Conservation (phyloP, 2,329 filamentous ascomycete genomes). For the Zymoseptoria crescenta region DNA sequence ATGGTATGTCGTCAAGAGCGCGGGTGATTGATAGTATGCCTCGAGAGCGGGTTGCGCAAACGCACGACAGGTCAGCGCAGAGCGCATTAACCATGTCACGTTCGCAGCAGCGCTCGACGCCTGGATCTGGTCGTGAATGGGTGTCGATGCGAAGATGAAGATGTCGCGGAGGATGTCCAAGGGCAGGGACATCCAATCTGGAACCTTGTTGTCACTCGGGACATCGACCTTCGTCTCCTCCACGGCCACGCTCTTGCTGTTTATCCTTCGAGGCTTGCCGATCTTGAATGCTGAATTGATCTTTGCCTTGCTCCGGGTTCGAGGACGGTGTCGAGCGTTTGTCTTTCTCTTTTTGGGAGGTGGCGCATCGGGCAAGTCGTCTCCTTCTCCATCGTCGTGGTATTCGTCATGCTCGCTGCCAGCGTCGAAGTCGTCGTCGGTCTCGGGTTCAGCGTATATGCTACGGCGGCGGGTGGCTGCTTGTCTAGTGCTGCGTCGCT, state of each 20-base stretch:
- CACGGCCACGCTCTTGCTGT: conserved; percentile 11
- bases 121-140: conserved; percentile 14
- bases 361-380: conserved; percentile 9
- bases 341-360: conserved; percentile 20
- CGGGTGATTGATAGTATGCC: conserved; percentile 29
- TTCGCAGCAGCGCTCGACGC: conserved; percentile 18
- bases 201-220: conserved; percentile 27
- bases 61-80: conserved; percentile 28
- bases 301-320: conserved; percentile 19
- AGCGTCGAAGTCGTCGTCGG: conserved; percentile 17
- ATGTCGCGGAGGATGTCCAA: conserved; percentile 29
- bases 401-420: conserved; percentile 19
- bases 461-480: conserved; percentile 10
- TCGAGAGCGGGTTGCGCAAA: conserved; percentile 32
- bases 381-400: conserved; percentile 7
- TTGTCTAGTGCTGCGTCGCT: conserved; percentile 29
- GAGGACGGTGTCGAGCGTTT: conserved; percentile 13
- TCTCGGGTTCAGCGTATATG: conserved; percentile 24
- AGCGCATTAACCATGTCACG: conserved; percentile 27
- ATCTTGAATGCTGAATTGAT: conserved; percentile 12
- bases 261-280: conserved; percentile 19
- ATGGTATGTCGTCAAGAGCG: conserved; percentile 22
- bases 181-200: conserved; percentile 29
- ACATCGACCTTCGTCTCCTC: conserved; percentile 20
- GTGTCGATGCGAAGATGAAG: conserved; percentile 28